phyloP scores from a whole-genome alignment of 495 filamentous ascomycete species.

The Delitschia confertaspora region DNA sequence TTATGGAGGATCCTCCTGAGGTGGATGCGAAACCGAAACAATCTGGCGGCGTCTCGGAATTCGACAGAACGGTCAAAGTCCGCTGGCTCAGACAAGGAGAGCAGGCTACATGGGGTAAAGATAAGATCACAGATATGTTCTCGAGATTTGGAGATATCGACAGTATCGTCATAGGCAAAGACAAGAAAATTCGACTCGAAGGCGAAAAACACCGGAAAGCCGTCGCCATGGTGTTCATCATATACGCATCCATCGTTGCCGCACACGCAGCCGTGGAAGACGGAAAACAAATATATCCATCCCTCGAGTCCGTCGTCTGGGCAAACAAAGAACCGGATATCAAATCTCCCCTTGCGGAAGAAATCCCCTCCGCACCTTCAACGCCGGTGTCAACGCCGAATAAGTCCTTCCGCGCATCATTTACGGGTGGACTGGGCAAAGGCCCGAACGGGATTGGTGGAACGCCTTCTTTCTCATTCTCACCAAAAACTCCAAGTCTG shows the following conservation, averaged over 20 bases:
- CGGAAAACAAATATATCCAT: slow-evolving; percentile 39
- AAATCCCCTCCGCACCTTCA: slow-evolving; percentile 26
- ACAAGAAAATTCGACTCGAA: slow-evolving; percentile 45
- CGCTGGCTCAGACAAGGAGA: slow-evolving; percentile 47
- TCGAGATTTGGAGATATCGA: slow-evolving; percentile 49
- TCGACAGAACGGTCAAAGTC: slow-evolving; percentile 52
- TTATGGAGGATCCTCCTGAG: slow-evolving; percentile 29
- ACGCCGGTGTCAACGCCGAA: slow-evolving; percentile 19
- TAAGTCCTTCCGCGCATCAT: slow-evolving; percentile 18
- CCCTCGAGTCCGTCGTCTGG: slow-evolving; percentile 50
- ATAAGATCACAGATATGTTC: slow-evolving; percentile 41
- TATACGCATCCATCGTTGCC: slow-evolving; percentile 51
- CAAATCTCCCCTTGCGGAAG: slow-evolving; percentile 20
- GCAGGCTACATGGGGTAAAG: slow-evolving; percentile 39
- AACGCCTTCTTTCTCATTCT: slow-evolving; percentile 27
- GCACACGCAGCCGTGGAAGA: slow-evolving; percentile 54
- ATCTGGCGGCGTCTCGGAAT: slow-evolving; percentile 38
- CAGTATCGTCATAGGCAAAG: slow-evolving; percentile 45
- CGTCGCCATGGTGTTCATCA: slow-evolving; percentile 46
- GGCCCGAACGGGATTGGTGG: slow-evolving; percentile 2
- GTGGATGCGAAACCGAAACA: slow-evolving; percentile 5
- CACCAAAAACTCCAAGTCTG: slow-evolving; percentile 45
- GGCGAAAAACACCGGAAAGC: slow-evolving; percentile 47
- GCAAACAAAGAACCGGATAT: slow-evolving; percentile 42
- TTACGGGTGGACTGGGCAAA: slow-evolving; percentile 10